Percentiles rank a stretch among this genome's conserved stretches.
Evolutionary conservation across 192 early-diverging fungal genomes (phyloP).

Genomic region (Mortierella antarctica): DNA sequence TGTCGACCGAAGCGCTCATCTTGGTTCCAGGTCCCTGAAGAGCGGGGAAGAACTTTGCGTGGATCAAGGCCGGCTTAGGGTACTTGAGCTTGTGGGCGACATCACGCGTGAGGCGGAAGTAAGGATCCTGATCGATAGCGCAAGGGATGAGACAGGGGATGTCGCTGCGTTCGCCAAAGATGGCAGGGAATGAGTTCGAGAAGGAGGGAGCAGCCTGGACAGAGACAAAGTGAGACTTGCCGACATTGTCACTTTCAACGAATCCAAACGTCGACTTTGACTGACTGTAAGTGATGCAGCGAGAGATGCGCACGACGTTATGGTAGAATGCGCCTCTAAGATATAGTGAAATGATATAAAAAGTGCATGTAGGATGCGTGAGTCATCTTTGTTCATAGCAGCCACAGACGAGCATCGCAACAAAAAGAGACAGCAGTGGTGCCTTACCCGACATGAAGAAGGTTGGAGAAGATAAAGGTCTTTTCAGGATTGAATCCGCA

Average conservation of each 20-base stretch:
- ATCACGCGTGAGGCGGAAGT: slow-evolving; percentile 97
- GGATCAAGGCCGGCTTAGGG: slow-evolving; percentile 94
- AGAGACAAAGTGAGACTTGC: slow-evolving; percentile 93
- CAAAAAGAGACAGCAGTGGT: background rate
- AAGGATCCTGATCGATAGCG: slow-evolving; percentile 99
- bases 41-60: slow-evolving; percentile 96
- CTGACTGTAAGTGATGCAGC: slow-evolving; percentile 83
- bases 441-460: slow-evolving; percentile 87
- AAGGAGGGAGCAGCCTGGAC: slow-evolving; percentile 96
- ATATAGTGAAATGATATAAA: background rate
- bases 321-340: slow-evolving; percentile 91
- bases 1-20: slow-evolving; percentile 92
- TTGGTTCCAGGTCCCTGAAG: slow-evolving; percentile 92
- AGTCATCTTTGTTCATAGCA: background rate
- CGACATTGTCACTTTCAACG: slow-evolving; percentile 86
- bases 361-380: background rate
- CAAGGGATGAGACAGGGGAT: slow-evolving; percentile 98
- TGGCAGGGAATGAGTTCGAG: slow-evolving; percentile 94
- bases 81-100: slow-evolving; percentile 93
- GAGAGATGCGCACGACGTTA: slow-evolving; percentile 91
- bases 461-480: slow-evolving; percentile 97
- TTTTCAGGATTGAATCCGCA: slow-evolving; percentile 94
- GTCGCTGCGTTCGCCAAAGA: slow-evolving; percentile 91
- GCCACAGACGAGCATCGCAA: too few relatives aligned
- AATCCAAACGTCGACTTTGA: slow-evolving; percentile 95